Evolutionary conservation across 352 stramenopile genomes (phyloP), one percentile per base, ranked within the genome.

Genomic region (Pythium phragmiticola): DNA sequence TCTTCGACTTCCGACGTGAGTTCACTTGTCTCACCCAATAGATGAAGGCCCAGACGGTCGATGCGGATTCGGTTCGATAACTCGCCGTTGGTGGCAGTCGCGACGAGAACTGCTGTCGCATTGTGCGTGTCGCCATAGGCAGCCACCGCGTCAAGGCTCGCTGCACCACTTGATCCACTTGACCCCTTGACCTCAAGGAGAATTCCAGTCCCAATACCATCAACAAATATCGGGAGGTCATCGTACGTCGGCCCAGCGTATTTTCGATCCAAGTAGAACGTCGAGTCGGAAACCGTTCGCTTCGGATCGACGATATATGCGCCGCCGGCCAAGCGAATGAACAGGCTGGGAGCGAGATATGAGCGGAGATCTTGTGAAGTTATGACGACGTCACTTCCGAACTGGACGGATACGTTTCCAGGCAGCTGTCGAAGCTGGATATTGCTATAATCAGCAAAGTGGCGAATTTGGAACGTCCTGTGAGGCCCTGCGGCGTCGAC

Each of bases 221-320:
- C 76, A 26, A 84, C 50, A 59, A 72, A 80, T 45, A 88, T 76
- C 2, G 76, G 76, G 39, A 88, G 63, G 23, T 85, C 76, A 30
- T 82, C 70, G 48, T 74, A 81, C 3, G 65, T 80, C 37, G 70
- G 69, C 11, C 79, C 79, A 30, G 73, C 71, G 50, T 75, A 88
- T 3, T 63, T 69, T 34, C 79, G 76, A 53, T 86, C 79, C 23
- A 88, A 55, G 43, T 70, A 80, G 63, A 86, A 84, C 4, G 62
- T 47, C 17, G 66, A 76, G 6, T 68, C 14, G 3, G 69, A 75
- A 26, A 77, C 55, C 16, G 65, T 28, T 7, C 72, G 74, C 4
- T 50, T 65, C 0, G 77, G 73, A 45, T 82, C 74, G 19, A 88
- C 70, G 28, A 88, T 62, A 50, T 86, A 88, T 2, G 73, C 74